Percentiles rank a stretch among this genome's conserved stretches.
phyloP scores from a whole-genome alignment of 345 rosid genomes.

The Clarkia xantiana region DNA sequence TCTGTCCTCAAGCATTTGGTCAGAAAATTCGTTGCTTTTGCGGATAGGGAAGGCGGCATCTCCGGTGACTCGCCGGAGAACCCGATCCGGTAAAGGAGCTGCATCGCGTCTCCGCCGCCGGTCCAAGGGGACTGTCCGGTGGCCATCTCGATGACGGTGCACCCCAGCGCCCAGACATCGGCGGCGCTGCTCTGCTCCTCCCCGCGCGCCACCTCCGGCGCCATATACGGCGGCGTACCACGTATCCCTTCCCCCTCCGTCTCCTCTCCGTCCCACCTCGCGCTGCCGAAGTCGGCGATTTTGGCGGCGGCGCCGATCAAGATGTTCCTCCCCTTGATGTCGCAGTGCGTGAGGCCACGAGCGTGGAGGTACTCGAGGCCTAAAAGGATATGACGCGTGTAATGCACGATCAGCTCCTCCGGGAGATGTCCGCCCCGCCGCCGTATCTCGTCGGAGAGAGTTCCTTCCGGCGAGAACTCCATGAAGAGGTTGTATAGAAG shows the following conservation, averaged over 20 bases:
- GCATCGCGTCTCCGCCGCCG: slow-evolving; percentile 21
- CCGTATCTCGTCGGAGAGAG: slow-evolving; percentile 30
- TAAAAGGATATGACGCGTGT: slow-evolving; percentile 28
- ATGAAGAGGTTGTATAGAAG: slow-evolving; percentile 38
- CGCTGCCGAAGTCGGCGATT: slow-evolving; percentile 57
- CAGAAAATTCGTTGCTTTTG: slow-evolving; percentile 33
- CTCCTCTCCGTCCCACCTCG: slow-evolving; percentile 19
- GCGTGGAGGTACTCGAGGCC: slow-evolving; percentile 48
- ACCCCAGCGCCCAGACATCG: slow-evolving; percentile 57
- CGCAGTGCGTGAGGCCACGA: slow-evolving; percentile 58
- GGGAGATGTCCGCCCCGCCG: slow-evolving; percentile 25
- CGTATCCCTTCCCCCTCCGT: slow-evolving; percentile 2
- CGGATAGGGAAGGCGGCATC: slow-evolving; percentile 23
- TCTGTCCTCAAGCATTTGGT: slow-evolving; percentile 35
- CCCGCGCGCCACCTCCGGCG: slow-evolving; percentile 59
- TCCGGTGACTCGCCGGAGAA: slow-evolving; percentile 28
- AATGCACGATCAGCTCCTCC: slow-evolving; percentile 25
- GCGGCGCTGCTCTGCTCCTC: slow-evolving; percentile 35
- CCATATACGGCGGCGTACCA: slow-evolving; percentile 53
- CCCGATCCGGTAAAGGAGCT: slow-evolving; percentile 34
- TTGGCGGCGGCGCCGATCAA: slow-evolving; percentile 22
- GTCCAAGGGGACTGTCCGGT: slow-evolving; percentile 37
- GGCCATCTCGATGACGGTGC: slow-evolving; percentile 42
- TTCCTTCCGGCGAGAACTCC: slow-evolving; percentile 60
- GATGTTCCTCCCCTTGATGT: slow-evolving; percentile 45